Base-by-base conservation (phyloP, 768 basidiomycete genomes). In the Auricularia cornea region DNA sequence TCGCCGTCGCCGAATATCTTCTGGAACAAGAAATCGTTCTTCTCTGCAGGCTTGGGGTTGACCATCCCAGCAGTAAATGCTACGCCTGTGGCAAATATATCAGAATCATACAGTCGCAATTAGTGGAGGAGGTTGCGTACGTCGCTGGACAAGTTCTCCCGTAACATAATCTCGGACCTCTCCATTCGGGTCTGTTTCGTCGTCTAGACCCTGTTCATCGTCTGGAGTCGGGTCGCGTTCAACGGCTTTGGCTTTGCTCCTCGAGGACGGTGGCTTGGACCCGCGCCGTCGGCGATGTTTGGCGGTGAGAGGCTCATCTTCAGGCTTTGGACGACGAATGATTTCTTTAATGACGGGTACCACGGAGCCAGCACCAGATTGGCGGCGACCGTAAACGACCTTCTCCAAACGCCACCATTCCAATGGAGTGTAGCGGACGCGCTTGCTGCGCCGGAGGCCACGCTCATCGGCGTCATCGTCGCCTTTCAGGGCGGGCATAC, bases 351-450 rank as follows among this genome's bases (percentile, higher is more conserved):
- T 65, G 40, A 67, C 66, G 29, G 66, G 65, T 23, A 90, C 86
- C 30, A 83, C 78, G 26, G 81, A 76, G 10, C 75, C 65, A 28
- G 78, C 83, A 6, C 80, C 79, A 10, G 80, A 76, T 23, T 64
- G 60, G 14, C 82, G 80, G 26, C 86, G 82, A 5, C 88, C 88
- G 69, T 93, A 98, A 2, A 94, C 86, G 28, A 93, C 83, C 66
- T 86, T 88, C 75, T 98, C 96, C 67, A 85, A 84, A n/a, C 94
- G 84, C 96, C 96, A 98, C 79, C 82, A 96, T 44, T 92, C 90
- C 38, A 98, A 78, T 3, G 95, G 96, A 59, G 76, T 76, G 68
- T 84, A 85, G 33, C 84, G 84, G 61, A 82, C 78, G 28, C 95
- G 86, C 59, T 77, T 76, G 32, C 92, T 88, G 59, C 89, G 85